Conservation (phyloP, 2,329 filamentous ascomycete species). For the Calonectria hongkongensis region DNA sequence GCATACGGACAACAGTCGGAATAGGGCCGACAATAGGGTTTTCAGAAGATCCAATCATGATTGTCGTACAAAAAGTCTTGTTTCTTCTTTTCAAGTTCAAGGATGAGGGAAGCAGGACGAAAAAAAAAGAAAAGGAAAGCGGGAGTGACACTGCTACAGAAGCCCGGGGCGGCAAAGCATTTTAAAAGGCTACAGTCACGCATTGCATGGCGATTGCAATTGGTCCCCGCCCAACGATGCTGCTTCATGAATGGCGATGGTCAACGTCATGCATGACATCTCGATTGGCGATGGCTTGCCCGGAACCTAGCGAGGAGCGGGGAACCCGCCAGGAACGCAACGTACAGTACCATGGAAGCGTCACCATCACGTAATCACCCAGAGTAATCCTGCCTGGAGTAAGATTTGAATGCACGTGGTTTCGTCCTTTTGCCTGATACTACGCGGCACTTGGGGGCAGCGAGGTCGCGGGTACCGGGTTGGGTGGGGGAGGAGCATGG, state of each 20-base stretch:
- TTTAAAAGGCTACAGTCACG: conserved; percentile 16
- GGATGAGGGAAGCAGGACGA: not conserved
- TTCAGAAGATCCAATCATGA: conserved; percentile 3
- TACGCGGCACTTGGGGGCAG: not conserved
- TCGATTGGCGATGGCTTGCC: conserved; percentile 44
- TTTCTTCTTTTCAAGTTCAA: not conserved
- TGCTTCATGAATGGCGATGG: conserved; percentile 23
- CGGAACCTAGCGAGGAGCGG: conserved; percentile 37
- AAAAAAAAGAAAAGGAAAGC: not conserved
- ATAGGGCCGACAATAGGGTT: conserved; percentile 49
- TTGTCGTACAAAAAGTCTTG: not conserved
- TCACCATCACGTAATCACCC: conserved; percentile 53
- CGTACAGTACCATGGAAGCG: conserved; percentile 39
- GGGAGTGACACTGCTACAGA: not conserved
- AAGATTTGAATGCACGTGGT: conserved; percentile 9
- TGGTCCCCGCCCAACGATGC: conserved; percentile 3
- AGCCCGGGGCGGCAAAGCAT: conserved; percentile 5
- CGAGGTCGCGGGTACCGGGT: not conserved
- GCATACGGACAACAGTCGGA: conserved; percentile 57
- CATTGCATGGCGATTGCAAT: conserved; percentile 30
- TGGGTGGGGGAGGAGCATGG: not conserved
- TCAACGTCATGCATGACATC: conserved; percentile 56
- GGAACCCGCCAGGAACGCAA: conserved; percentile 45
- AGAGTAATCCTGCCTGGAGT: not conserved
- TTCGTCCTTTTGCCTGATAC: not conserved